Base-by-base conservation (phyloP, 177 flowering plant species). In the Vitis hybrid region DNA sequence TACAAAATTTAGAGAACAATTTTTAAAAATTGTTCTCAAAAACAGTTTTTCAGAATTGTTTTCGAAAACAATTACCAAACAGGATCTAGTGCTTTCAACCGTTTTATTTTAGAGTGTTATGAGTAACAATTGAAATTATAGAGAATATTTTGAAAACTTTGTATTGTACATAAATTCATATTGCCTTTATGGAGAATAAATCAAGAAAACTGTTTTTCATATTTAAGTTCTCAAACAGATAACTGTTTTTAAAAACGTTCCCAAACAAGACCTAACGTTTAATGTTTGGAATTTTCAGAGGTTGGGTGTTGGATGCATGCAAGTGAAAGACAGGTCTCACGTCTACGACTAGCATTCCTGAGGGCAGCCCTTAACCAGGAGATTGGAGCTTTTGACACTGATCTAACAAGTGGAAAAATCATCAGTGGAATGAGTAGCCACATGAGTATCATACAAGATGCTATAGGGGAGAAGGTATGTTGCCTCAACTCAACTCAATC, bases 271-370 rank as follows among this genome's bases (percentile, higher is more conserved):
- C n/a, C 3, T 11, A 6, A 21, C 10, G 9, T 6, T 60, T 10
- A 21, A 60, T 40, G 55, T 21, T 52, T 59, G 46, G 9, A 55
- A 57, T 15, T 68, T 71, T 75, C 81, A 90, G 91, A 90, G 84
- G 71, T 84, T 24, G 89, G 88, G 57, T 87, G 94, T 67, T 90
- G 91, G 92, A 90, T 88, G 87, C 87, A 88, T 67, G 62, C 92
- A 59, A 84, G 92, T 60, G 87, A 87, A 72, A 77, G 94, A 69
- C 92, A 90, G 60, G 7, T 72, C 54, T 64, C 82, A 49, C 77
- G 84, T 9, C 11, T 87, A 46, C 73, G 91, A 71, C 59, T 88
- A 54, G 82, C 81, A 24, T 88, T 68, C 70, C 77, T 88, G 11
- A 70, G 64, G 60, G 83, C 94, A 66, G 86, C 85, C 2, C 79